Base-by-base conservation (phyloP, 192 early-diverging fungal species). In the Coemansia sp. region DNA sequence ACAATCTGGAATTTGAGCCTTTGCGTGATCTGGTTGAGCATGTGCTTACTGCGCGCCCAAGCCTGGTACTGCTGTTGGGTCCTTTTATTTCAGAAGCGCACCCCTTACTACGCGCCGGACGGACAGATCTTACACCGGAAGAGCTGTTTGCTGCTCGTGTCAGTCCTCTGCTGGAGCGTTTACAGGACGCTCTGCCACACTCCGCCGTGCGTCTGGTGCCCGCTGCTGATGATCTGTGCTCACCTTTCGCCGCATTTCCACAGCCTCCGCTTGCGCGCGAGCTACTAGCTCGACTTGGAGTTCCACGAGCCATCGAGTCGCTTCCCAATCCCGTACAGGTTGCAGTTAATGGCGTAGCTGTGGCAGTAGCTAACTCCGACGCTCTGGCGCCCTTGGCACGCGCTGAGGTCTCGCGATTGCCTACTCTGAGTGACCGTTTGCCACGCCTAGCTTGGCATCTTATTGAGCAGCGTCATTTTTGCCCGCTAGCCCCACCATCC, bases 261-360 rank as follows among this genome's bases (percentile, higher is more conserved):
- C 96, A 98, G 67, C 96, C 96, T 14, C 75, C 89, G 17, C 76
- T 95, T 52, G 70, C 63, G 51, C 68, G 70, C 25, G 68, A 62
- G 25, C 42, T 29, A 24, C 63, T 72, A 39, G 23, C 46, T 14
- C 75, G 62, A 19, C 64, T 78, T 33, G 75, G 67, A 57, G 69
- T 78, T 7, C 75, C 75, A 0, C 62, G 54, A 23, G 80, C 68
- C 17, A 53, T 76, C 20, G 63, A 64, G 23, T 84, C 78, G 51
- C 66, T 85, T 8, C 85, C 87, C 24, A 98, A 98, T 72, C 97
- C 97, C 9, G 87, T 87, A 4, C 90, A 91, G 66, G 86, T 97
- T 39, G 74, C 74, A 0, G 82, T 97, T 67, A 96, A 98, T 73
- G 95, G 94, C 63, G 78, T 92, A 30, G 77, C 86, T 11, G 80